Percentiles rank a stretch among this genome's conserved stretches.
Evolutionary conservation across 1,284 basidiomycete species (phyloP).

Genomic region (Leucocoprinus gongylophorus): DNA sequence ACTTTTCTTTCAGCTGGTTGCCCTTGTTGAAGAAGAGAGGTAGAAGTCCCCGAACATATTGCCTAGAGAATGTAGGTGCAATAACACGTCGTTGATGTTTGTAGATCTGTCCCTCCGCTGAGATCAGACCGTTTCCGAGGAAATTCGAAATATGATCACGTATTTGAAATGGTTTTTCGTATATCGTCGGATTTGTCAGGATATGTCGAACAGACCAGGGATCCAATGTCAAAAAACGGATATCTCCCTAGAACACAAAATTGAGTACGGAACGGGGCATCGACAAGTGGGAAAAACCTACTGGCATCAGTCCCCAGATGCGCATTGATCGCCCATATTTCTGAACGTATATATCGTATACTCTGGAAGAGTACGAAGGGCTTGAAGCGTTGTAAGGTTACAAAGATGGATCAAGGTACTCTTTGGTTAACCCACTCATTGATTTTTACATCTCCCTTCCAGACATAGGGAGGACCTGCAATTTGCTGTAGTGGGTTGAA

Average conservation of each 20-base stretch:
- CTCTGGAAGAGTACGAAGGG: constrained; percentile 45
- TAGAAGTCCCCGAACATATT: constrained; percentile 62
- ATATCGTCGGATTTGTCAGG: constrained; percentile 58
- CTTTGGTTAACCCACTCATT: constrained; percentile 44
- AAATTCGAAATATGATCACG: constrained; percentile 63
- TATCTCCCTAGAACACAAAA: constrained; percentile 57
- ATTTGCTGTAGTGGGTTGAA: constrained; percentile 48
- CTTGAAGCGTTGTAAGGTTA: constrained; percentile 27
- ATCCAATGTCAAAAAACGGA: constrained; percentile 69
- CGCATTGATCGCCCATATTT: constrained; percentile 54
- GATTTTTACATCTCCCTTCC: constrained; percentile 46
- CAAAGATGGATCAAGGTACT: neutral
- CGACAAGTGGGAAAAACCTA: constrained; percentile 29
- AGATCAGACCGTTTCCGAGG: constrained; percentile 72
- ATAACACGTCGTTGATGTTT: constrained; percentile 69
- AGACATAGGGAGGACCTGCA: constrained; percentile 49
- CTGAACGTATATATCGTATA: constrained; percentile 45
- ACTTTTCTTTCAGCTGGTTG: constrained; percentile 51
- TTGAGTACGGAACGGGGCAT: neutral
- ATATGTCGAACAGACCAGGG: constrained; percentile 64
- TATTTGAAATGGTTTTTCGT: constrained; percentile 78
- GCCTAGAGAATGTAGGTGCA: constrained; percentile 70
- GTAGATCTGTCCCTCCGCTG: constrained; percentile 67
- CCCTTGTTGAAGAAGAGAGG: constrained; percentile 68
- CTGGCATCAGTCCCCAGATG: constrained; percentile 57